Percentiles rank a stretch among this genome's conserved stretches.
phyloP scores from a whole-genome alignment of 768 basidiomycete genomes.

The Porphyrellus cyaneotinctus region DNA sequence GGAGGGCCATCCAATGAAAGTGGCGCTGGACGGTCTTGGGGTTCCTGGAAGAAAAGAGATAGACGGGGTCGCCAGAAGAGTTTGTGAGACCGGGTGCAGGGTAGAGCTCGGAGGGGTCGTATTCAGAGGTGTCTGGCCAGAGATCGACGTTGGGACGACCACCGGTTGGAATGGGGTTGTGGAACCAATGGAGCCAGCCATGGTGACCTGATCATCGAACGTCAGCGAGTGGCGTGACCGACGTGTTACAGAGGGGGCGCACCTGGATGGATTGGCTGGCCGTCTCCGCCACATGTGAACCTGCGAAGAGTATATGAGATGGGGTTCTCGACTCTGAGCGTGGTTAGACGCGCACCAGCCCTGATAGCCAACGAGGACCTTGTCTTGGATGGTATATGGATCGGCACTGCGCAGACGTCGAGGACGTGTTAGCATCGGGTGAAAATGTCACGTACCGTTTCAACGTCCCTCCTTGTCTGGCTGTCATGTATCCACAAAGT shows the following conservation, averaged over 20 bases:
- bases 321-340: background rate
- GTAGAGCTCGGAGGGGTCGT: constrained; percentile 67
- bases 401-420: constrained; percentile 43
- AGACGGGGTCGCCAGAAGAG: constrained; percentile 52
- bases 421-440: background rate
- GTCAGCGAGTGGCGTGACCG: background rate
- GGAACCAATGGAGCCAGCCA: constrained; percentile 86
- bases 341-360: constrained; percentile 53
- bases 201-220: constrained; percentile 48
- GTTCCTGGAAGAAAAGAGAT: constrained; percentile 77
- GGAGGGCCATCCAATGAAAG: constrained; percentile 70
- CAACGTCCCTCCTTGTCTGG: background rate
- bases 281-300: constrained; percentile 72
- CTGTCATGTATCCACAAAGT: background rate
- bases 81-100: constrained; percentile 62
- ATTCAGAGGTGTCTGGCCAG: constrained; percentile 76
- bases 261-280: constrained; percentile 63
- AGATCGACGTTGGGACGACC: constrained; percentile 72
- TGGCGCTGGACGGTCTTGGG: constrained; percentile 65
- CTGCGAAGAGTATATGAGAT: constrained; percentile 30
- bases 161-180: constrained; percentile 60
- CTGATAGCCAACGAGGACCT: constrained; percentile 83
- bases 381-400: constrained; percentile 76
- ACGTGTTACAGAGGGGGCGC: background rate
- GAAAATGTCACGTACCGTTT: background rate